Percentiles rank a stretch among this genome's conserved stretches.
Conservation (phyloP, 371 early-diverging fungal species). For the Zychaea mexicana region DNA sequence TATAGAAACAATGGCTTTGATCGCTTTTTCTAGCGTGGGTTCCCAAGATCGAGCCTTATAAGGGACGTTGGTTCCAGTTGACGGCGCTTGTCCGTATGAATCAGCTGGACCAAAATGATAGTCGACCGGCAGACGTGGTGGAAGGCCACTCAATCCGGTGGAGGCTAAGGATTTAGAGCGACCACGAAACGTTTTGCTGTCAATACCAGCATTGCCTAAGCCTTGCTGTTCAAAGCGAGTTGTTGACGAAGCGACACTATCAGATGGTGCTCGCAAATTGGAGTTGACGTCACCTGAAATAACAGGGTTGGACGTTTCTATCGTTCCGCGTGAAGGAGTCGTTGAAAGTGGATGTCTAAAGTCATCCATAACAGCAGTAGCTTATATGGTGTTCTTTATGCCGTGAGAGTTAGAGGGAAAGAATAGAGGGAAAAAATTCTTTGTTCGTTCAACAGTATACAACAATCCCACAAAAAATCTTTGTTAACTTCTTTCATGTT, state of each 20-base stretch:
- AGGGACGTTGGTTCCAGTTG: constrained; percentile 28
- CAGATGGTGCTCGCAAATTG: constrained; percentile 23
- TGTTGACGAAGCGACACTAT: constrained; percentile 20
- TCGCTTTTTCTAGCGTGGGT: constrained; percentile 72
- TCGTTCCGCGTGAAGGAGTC: constrained; percentile 13
- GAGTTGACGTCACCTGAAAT: constrained; percentile 19
- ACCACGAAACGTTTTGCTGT: constrained; percentile 30
- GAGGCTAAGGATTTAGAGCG: constrained; percentile 49
- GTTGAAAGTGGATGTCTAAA: constrained; percentile 16
- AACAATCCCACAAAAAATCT: neutral
- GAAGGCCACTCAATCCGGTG: constrained; percentile 23
- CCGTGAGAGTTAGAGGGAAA: neutral
- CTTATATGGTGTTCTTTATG: too few relatives aligned
- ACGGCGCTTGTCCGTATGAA: neutral
- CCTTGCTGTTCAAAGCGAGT: constrained; percentile 25
- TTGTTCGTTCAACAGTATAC: too few relatives aligned
- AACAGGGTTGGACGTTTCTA: constrained; percentile 25
- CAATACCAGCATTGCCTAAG: constrained; percentile 9
- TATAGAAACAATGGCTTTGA: constrained; percentile 83
- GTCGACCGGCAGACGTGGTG: constrained; percentile 38
- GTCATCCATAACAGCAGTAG: constrained; percentile 9
- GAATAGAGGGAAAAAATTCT: neutral
- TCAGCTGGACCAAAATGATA: constrained; percentile 12
- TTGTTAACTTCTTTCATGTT: too few relatives aligned
- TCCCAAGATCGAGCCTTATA: constrained; percentile 67